These are phyloP conservation scores for Malus sieversii DNA, from an alignment of 306 rosid genomes.

Conservation along the genomic window DNA sequence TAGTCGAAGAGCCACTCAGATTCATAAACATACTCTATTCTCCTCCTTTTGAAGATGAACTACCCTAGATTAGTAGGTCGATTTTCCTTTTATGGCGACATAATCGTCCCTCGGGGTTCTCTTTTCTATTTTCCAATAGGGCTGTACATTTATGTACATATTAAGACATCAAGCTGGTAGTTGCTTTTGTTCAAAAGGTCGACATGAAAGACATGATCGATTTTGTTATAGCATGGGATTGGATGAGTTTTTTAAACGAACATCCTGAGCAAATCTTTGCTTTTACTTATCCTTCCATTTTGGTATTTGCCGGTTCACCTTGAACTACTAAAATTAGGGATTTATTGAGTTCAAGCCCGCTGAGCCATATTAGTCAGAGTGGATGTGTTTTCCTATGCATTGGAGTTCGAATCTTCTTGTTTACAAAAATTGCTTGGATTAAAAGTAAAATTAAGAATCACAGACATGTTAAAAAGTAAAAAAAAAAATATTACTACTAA, in stretches of 20 bases:
- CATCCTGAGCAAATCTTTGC: not conserved
- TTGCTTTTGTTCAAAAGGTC: not conserved
- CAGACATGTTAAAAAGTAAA: not conserved
- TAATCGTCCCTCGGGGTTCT: not conserved
- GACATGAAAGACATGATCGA: not conserved
- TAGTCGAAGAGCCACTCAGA: slow-evolving; percentile 43
- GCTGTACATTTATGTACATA: slow-evolving; percentile 22
- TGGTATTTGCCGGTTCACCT: not conserved
- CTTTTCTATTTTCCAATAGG: not conserved
- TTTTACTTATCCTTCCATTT: not conserved
- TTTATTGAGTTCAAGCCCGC: not conserved
- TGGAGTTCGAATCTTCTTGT: not conserved
- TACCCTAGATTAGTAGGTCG: not conserved
- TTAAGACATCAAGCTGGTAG: not conserved
- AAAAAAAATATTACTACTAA: not conserved
- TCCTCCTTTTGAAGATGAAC: not conserved
- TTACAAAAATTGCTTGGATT: too few relatives aligned
- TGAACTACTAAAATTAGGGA: not conserved
- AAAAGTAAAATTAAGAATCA: not conserved
- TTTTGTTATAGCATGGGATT: not conserved
- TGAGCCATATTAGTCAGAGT: not conserved
- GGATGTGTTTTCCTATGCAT: accelerated
- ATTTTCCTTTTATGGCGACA: not conserved
- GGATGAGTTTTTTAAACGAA: not conserved
- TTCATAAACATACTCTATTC: slow-evolving; percentile 11